A percentile compares a stretch with the other conserved stretches of the same genome.
phyloP scores from a whole-genome alignment of 108 stramenopile species.

The Ochromonas danica region DNA sequence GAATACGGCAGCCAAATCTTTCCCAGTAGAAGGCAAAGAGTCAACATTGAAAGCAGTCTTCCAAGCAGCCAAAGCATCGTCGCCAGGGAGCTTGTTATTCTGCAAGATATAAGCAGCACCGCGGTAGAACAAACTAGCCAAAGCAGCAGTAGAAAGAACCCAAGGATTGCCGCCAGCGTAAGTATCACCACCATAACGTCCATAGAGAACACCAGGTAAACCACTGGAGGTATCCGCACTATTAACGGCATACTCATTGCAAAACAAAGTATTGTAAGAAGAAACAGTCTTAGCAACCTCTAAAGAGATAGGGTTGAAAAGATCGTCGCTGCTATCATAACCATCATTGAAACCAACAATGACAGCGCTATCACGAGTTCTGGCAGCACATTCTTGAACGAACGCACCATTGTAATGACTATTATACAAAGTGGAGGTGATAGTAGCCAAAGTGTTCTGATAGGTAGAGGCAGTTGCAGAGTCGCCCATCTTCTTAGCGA shows the following conservation, averaged over 20 bases:
- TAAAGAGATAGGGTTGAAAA: background rate
- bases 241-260: slow-evolving; percentile 27
- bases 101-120: slow-evolving; percentile 4
- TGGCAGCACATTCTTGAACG: slow-evolving; percentile 9
- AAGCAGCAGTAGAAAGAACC: slow-evolving; percentile 25
- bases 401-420: slow-evolving; percentile 23
- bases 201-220: slow-evolving; percentile 36
- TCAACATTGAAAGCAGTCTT: background rate
- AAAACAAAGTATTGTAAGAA: slow-evolving; percentile 29
- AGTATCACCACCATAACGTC: slow-evolving; percentile 4
- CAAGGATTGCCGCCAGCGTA: slow-evolving; percentile 37
- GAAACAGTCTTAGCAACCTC: slow-evolving; percentile 27
- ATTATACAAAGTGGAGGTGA: slow-evolving; percentile 17
- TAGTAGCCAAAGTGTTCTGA: background rate
- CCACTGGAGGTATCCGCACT: slow-evolving; percentile 22
- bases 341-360: slow-evolving; percentile 38
- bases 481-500: slow-evolving; percentile 29
- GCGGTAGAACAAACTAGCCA: slow-evolving; percentile 8
- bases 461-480: slow-evolving; percentile 20
- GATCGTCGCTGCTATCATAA: background rate
- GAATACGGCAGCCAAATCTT: slow-evolving; percentile 4
- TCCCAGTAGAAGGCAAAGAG: background rate
- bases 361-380: slow-evolving; percentile 19
- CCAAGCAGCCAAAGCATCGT: slow-evolving; percentile 4
- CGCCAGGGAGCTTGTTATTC: background rate